Evolutionary conservation across 2,329 filamentous ascomycete genomes (phyloP).

Genomic region (Endothia cerciana): DNA sequence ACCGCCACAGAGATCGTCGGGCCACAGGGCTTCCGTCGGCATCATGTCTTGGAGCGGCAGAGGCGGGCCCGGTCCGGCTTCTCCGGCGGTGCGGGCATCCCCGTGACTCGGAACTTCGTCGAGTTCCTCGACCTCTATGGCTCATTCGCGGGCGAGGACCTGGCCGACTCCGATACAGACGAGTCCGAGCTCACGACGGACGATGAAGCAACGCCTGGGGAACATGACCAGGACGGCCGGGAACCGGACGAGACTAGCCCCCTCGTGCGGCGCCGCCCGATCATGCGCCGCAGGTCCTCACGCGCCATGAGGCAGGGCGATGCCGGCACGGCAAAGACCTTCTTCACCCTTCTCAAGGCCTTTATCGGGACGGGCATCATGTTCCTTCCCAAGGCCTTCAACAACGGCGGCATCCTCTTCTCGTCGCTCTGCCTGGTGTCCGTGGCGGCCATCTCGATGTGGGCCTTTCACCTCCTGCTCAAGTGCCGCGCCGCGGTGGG

Average conservation of each 20-base stretch:
- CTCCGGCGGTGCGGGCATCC: constrained; percentile 34
- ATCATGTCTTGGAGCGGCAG: constrained; percentile 46
- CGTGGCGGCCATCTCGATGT: constrained; percentile 67
- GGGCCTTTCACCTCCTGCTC: constrained; percentile 74
- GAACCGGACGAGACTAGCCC: constrained; percentile 57
- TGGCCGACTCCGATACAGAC: constrained; percentile 64
- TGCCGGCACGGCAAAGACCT: constrained; percentile 71
- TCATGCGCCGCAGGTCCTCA: constrained; percentile 44
- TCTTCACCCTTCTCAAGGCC: constrained; percentile 78
- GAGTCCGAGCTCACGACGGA: constrained; percentile 46
- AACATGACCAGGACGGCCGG: constrained; percentile 44
- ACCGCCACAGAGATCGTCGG: constrained; percentile 43
- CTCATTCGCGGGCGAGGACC: constrained; percentile 75
- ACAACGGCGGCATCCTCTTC: constrained; percentile 77
- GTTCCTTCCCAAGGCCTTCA: constrained; percentile 79
- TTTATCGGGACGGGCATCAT: constrained; percentile 83
- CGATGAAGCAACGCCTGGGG: constrained; percentile 38
- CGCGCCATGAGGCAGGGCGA: constrained; percentile 56
- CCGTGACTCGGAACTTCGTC: constrained; percentile 71
- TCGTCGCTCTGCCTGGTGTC: constrained; percentile 69
- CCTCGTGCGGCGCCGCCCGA: constrained; percentile 59
- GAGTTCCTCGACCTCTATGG: constrained; percentile 78
- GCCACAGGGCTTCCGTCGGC: constrained; percentile 55
- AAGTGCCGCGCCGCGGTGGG: constrained; percentile 66
- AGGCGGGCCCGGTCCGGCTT: constrained; percentile 32